These are phyloP conservation scores for Colletotrichum tabaci DNA, from an alignment of 2,329 filamentous ascomycete genomes.

Conservation along the genomic window DNA sequence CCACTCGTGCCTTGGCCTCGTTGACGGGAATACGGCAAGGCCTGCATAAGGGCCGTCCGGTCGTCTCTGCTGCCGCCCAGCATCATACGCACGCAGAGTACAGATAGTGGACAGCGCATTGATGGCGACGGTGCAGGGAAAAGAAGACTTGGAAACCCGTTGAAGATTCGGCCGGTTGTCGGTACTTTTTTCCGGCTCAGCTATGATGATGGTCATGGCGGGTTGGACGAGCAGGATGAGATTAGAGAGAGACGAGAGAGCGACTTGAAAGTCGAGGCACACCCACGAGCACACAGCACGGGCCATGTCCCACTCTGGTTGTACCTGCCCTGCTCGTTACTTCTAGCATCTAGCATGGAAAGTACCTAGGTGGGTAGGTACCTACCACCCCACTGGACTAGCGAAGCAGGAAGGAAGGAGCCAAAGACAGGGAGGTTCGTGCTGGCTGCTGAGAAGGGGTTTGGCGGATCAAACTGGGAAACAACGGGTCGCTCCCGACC, in stretches of 20 bases:
- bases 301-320: constrained; percentile 1
- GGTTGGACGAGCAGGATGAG: neutral
- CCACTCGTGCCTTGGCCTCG: neutral
- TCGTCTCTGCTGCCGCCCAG: constrained; percentile 14
- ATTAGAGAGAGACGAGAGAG: no score
- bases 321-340: no score
- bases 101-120: neutral
- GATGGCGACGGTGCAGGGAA: neutral
- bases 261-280: neutral
- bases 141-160: neutral
- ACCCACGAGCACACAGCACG: constrained; percentile 1
- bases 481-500: constrained; percentile 39
- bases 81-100: constrained; percentile 14
- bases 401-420: neutral
- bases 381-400: no score
- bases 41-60: constrained; percentile 8
- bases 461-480: constrained; percentile 29
- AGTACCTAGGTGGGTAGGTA: no score
- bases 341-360: no score
- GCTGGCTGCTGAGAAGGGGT: constrained; percentile 5
- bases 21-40: neutral
- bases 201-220: constrained; percentile 26
- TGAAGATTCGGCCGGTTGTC: neutral
- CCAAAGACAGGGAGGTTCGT: constrained; percentile 13
- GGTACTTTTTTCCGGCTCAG: neutral